Conservation (phyloP, 2,329 filamentous ascomycete species). For the Ophiostoma triangulosporum region DNA sequence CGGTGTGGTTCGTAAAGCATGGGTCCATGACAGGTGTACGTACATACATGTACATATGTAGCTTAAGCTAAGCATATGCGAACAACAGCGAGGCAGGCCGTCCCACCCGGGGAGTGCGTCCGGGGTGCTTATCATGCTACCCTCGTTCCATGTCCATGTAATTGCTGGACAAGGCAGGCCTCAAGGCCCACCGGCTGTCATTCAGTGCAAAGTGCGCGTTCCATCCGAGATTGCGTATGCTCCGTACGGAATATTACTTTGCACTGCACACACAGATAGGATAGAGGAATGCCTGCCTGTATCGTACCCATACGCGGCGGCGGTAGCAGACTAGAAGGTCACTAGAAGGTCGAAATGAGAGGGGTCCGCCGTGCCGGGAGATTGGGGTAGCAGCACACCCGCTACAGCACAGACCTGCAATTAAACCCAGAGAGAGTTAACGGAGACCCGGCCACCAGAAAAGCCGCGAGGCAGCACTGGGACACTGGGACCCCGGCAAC, state of each 20-base stretch:
- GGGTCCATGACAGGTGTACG: neutral
- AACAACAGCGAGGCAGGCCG: neutral
- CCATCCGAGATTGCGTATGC: neutral
- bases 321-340: neutral
- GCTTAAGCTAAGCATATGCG: neutral
- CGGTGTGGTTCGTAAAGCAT: neutral
- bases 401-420: neutral
- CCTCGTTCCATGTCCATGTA: neutral
- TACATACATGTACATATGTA: no score
- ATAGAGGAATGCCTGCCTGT: neutral
- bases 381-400: neutral
- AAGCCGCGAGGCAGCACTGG: neutral
- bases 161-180: constrained; percentile 9
- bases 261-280: no score
- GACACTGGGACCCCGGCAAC: neutral
- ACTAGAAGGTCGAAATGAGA: neutral
- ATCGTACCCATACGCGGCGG: neutral
- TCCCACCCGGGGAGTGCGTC: neutral
- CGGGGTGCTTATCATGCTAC: neutral
- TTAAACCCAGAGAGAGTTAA: neutral
- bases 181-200: constrained; percentile 26
- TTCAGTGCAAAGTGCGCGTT: neutral
- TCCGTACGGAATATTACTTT: no score
- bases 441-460: neutral
- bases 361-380: neutral